Evolutionary conservation across 1,284 basidiomycete species (phyloP).

Genomic region (Caloboletus inedulis): DNA sequence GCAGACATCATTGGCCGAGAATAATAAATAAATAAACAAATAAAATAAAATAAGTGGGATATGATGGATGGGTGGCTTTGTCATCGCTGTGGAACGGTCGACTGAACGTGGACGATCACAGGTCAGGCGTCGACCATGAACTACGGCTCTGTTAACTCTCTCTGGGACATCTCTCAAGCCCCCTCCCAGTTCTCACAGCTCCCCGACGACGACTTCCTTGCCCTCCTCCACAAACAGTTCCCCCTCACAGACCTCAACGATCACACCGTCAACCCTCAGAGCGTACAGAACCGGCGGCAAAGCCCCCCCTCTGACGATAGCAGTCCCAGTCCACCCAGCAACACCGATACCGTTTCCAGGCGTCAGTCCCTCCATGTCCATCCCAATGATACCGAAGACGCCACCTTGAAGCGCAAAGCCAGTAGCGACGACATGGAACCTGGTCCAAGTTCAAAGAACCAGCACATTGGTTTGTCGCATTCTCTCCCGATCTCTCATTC

Average conservation of each 20-base stretch:
- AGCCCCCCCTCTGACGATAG: constrained; percentile 60
- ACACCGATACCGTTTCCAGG: constrained; percentile 31
- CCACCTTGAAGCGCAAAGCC: constrained; percentile 69
- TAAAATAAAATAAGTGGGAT: neutral
- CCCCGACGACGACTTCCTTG: constrained; percentile 73
- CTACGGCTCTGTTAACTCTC: constrained; percentile 35
- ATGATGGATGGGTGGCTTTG: constrained; percentile 1
- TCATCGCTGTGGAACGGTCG: constrained; percentile 1
- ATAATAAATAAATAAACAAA: constrained; percentile 1
- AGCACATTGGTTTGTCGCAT: constrained; percentile 53
- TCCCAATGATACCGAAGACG: constrained; percentile 41
- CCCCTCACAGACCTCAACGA: constrained; percentile 31
- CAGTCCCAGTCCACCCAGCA: constrained; percentile 67
- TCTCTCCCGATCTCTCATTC: constrained; percentile 1
- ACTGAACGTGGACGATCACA: constrained; percentile 1
- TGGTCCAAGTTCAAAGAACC: constrained; percentile 61
- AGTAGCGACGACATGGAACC: constrained; percentile 57
- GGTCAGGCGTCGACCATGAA: constrained; percentile 23
- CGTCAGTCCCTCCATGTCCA: constrained; percentile 34
- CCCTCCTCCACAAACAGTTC: constrained; percentile 73
- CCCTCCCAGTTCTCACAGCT: constrained; percentile 58
- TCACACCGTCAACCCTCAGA: constrained; percentile 48
- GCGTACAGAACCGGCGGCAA: constrained; percentile 40
- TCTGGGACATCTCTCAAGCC: constrained; percentile 68
- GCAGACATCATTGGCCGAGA: neutral